Conservation (phyloP, 208 protist genomes). For the Vickermania ingenoplastis region DNA sequence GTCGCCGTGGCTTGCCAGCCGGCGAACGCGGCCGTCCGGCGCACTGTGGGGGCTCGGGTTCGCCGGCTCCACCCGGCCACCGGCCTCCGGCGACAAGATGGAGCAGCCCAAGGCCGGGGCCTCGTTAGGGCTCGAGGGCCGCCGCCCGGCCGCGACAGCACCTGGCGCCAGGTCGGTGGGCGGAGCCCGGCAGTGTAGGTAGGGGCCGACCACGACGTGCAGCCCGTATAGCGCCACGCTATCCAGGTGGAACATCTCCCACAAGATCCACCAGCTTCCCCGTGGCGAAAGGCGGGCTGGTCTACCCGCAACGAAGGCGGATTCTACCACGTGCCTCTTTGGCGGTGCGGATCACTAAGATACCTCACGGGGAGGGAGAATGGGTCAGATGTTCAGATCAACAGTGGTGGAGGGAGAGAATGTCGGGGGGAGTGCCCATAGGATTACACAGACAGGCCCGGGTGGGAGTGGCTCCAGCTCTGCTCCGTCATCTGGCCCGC, state of each 20-base stretch:
- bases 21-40: background rate
- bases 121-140: background rate
- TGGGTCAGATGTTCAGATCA: no score
- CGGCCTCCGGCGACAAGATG: background rate
- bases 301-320: no score
- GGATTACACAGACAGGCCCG: no score
- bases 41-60: background rate
- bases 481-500: no score
- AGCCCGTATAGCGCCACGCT: slow-evolving; percentile 71
- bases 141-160: background rate
- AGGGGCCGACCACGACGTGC: slow-evolving; percentile 75
- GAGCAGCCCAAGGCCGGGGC: background rate
- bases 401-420: no score
- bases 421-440: no score
- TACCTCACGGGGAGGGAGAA: no score
- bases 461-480: no score
- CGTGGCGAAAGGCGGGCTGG: no score
- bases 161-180: slow-evolving; percentile 11
- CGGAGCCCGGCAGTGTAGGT: slow-evolving; percentile 68
- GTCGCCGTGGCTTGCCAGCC: slow-evolving; percentile 35
- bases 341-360: no score
- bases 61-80: background rate
- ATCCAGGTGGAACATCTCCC: slow-evolving; percentile 26
- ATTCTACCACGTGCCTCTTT: no score
- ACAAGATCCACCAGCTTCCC: no score